Percentiles rank a stretch among this genome's conserved stretches.
phyloP scores from a whole-genome alignment of 768 basidiomycete species.

The Terana coerulea region DNA sequence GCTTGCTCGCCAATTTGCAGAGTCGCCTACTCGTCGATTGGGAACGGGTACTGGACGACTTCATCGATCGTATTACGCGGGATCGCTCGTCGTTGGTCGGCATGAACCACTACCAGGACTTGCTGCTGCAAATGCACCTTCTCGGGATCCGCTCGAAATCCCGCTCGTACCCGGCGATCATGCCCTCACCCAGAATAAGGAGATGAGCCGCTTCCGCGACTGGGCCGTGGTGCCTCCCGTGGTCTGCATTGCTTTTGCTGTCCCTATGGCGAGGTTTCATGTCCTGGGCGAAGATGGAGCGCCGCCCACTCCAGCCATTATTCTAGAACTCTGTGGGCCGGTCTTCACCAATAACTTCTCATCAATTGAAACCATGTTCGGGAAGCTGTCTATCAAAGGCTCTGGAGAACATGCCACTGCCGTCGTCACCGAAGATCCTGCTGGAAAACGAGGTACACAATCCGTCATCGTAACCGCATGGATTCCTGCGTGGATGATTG shows the following conservation, averaged over 20 bases:
- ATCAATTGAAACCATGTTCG: constrained; percentile 21
- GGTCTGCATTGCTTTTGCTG: constrained; percentile 32
- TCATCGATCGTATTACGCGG: constrained; percentile 25
- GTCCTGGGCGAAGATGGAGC: constrained; percentile 23
- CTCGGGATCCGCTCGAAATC: constrained; percentile 33
- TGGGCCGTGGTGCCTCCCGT: constrained; percentile 32
- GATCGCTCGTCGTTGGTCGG: constrained; percentile 25
- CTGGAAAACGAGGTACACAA: no score
- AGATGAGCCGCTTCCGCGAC: constrained; percentile 8
- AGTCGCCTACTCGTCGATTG: constrained; percentile 42
- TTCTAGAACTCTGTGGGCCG: constrained; percentile 14
- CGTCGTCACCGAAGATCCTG: constrained; percentile 15
- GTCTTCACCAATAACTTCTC: constrained; percentile 22
- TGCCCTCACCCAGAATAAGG: background rate
- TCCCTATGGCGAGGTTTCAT: constrained; percentile 32
- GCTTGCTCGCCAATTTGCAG: constrained; percentile 33
- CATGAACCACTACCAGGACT: constrained; percentile 41
- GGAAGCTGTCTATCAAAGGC: constrained; percentile 12
- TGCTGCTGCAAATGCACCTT: constrained; percentile 41
- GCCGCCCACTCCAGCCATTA: constrained; percentile 26
- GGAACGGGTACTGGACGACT: constrained; percentile 35
- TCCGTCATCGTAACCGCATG: constrained; percentile 19
- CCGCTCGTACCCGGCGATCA: constrained; percentile 10
- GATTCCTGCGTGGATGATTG: constrained; percentile 26
- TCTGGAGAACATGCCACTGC: constrained; percentile 10